Conservation (phyloP, 495 filamentous ascomycete genomes). For the Achaetomiella virescens region DNA sequence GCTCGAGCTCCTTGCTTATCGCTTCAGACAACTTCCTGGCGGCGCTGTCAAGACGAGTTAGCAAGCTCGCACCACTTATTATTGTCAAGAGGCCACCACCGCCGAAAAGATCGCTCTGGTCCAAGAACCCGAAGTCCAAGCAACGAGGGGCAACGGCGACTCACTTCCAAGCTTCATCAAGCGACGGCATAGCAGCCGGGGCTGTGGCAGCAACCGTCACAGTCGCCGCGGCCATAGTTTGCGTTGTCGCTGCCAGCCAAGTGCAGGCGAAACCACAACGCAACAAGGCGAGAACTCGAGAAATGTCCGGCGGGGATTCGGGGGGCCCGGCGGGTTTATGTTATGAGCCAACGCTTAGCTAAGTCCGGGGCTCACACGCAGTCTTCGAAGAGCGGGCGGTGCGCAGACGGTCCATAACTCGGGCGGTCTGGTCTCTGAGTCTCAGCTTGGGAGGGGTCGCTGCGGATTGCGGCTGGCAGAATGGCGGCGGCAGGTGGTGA, state of each 20-base stretch:
- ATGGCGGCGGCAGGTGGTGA: slow-evolving; percentile 14
- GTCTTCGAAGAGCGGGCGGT: slow-evolving; percentile 11
- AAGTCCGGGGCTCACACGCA: slow-evolving; percentile 24
- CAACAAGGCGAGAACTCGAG: not conserved
- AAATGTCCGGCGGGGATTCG: too few relatives aligned
- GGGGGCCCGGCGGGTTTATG: slow-evolving; percentile 1
- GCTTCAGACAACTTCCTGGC: slow-evolving; percentile 23
- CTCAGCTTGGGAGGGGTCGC: slow-evolving; percentile 20
- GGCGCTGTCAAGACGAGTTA: slow-evolving; percentile 17
- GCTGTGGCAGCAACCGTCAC: not conserved
- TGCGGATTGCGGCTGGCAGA: slow-evolving; percentile 24
- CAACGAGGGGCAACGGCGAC: not conserved
- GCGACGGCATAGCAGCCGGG: slow-evolving; percentile 7
- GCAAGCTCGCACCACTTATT: not conserved
- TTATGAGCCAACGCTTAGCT: slow-evolving; percentile 2
- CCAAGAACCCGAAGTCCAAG: too few relatives aligned
- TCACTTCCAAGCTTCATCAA: slow-evolving; percentile 26
- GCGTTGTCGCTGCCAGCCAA: not conserved
- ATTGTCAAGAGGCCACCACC: too few relatives aligned
- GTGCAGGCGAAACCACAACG: not conserved
- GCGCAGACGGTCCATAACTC: slow-evolving; percentile 31
- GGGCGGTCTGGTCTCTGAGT: slow-evolving; percentile 8
- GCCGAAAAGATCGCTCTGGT: too few relatives aligned
- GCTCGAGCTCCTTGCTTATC: slow-evolving; percentile 33
- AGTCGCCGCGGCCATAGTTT: slow-evolving; percentile 18